Percentiles rank a stretch among this genome's conserved stretches.
Conservation (phyloP, 2,329 filamentous ascomycete species). For the Colletotrichum truncatum region DNA sequence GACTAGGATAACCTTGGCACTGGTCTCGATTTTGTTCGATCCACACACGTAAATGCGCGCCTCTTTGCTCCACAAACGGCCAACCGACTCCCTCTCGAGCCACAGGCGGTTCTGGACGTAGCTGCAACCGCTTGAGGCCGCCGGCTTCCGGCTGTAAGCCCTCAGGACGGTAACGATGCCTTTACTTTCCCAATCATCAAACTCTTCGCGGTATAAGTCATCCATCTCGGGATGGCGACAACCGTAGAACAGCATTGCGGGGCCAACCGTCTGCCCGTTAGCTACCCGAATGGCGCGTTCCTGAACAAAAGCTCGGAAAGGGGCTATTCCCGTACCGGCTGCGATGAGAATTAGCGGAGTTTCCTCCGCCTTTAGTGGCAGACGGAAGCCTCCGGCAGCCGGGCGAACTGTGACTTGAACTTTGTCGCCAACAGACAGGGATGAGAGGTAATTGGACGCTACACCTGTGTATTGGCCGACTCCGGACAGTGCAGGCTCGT, state of each 20-base stretch:
- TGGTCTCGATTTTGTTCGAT: too few species aligned
- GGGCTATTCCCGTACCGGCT: conserved; percentile 66
- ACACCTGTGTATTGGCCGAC: too few species aligned
- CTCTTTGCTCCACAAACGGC: too few species aligned
- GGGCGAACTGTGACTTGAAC: conserved; percentile 48
- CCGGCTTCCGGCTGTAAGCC: conserved; percentile 62
- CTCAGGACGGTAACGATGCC: conserved; percentile 70
- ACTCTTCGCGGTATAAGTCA: conserved; percentile 66
- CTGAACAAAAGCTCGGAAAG: conserved; percentile 71
- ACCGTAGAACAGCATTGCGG: conserved; percentile 72
- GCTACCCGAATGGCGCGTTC: conserved; percentile 56
- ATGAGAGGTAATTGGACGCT: conserved; percentile 61
- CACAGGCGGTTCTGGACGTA: too few species aligned
- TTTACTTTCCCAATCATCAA: conserved; percentile 65
- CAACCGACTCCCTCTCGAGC: too few species aligned
- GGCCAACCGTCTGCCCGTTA: conserved; percentile 57
- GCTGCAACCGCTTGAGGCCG: not conserved
- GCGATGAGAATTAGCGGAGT: conserved; percentile 61
- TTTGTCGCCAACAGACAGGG: conserved; percentile 41
- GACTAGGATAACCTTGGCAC: too few species aligned
- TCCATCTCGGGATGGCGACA: conserved; percentile 65
- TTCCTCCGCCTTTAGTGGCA: conserved; percentile 53
- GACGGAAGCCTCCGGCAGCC: conserved; percentile 51
- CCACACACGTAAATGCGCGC: too few species aligned
- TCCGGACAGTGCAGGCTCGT: conserved; percentile 59